These are phyloP conservation scores for Pisolithus thermaeus DNA, from an alignment of 1,284 basidiomycete species.

Conservation along the genomic window DNA sequence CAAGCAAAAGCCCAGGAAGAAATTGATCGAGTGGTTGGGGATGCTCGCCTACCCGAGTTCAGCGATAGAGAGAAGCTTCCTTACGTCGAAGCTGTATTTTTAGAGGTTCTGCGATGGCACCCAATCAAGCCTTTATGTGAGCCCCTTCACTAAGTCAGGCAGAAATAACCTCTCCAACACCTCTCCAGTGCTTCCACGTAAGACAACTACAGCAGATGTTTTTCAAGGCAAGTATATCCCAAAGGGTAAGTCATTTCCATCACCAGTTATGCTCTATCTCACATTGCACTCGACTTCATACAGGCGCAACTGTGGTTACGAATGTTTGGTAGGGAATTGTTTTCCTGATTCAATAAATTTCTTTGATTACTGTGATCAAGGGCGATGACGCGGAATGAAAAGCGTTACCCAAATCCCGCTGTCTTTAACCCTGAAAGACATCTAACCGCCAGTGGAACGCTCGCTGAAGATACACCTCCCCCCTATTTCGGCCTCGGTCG, in stretches of 20 bases:
- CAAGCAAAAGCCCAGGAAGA: constrained; percentile 20
- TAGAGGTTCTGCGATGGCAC: constrained; percentile 22
- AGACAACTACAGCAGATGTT: constrained; percentile 18
- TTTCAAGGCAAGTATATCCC: constrained; percentile 22
- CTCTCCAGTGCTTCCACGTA: constrained; percentile 18
- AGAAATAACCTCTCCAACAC: neutral
- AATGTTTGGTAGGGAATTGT: constrained; percentile 16
- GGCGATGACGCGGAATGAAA: constrained; percentile 21
- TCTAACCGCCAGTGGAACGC: constrained; percentile 14
- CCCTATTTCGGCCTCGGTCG: constrained; percentile 21
- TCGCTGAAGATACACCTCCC: constrained; percentile 10
- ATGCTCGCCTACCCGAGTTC: constrained; percentile 17
- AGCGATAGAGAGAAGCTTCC: constrained; percentile 16
- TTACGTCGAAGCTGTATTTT: constrained; percentile 24
- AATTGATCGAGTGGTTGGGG: constrained; percentile 21
- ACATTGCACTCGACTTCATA: neutral
- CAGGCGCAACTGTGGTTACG: constrained; percentile 18
- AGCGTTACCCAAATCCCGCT: constrained; percentile 16
- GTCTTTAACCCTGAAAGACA: constrained; percentile 21
- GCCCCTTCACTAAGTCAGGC: neutral
- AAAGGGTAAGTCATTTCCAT: constrained; percentile 14
- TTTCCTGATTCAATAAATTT: neutral
- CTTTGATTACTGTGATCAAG: neutral
- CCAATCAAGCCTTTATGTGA: constrained; percentile 21
- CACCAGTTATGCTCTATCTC: no score